These are phyloP conservation scores for Candida krabiensis DNA, from an alignment of 805 yeast genomes.

Conservation along the genomic window DNA sequence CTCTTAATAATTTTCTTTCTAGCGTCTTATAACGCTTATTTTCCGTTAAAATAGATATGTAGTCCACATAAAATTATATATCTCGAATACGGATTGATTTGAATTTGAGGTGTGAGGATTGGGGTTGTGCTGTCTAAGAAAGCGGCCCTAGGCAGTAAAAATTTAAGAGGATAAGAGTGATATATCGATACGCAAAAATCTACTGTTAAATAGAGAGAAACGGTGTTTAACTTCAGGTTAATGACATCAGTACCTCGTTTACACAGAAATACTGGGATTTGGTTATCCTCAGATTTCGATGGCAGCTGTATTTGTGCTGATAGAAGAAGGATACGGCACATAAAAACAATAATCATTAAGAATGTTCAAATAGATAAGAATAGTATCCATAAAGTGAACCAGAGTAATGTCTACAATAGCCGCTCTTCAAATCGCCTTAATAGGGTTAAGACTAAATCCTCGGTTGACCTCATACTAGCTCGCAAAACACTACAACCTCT, in stretches of 20 bases:
- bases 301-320: constrained; percentile 11
- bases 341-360: constrained; percentile 19
- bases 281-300: constrained; percentile 2
- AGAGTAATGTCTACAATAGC: background rate
- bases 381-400: background rate
- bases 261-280: constrained; percentile 6
- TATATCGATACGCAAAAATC: too few species aligned
- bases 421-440: background rate
- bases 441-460: constrained; percentile 12
- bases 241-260: constrained; percentile 24
- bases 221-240: background rate
- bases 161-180: background rate
- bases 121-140: too few species aligned
- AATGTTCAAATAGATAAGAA: constrained; percentile 13
- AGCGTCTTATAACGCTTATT: too few species aligned
- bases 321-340: constrained; percentile 27
- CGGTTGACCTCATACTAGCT: constrained; percentile 7
- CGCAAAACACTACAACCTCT: too few species aligned
- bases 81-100: too few species aligned
- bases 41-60: too few species aligned
- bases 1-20: too few species aligned
- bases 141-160: constrained; percentile 12
- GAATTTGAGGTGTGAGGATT: background rate
- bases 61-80: too few species aligned
- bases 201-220: background rate